These are phyloP conservation scores for Trichoderma sp. DNA, from an alignment of 2,329 filamentous ascomycete genomes.

Conservation along the genomic window DNA sequence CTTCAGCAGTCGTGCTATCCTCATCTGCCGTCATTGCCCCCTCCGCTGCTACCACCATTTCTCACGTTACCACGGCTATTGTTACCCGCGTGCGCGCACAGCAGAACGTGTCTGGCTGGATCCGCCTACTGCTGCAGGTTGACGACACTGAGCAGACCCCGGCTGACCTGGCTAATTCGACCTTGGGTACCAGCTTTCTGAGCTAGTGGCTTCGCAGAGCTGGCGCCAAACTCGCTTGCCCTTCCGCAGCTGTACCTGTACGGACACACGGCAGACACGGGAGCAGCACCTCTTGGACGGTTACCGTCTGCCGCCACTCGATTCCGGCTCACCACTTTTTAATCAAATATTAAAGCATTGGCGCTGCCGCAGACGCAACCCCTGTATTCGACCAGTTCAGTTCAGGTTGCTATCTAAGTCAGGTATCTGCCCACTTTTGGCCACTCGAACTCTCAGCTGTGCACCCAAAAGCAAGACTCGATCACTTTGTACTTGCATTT, in stretches of 20 bases:
- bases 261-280: conserved; percentile 11
- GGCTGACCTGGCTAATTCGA: conserved; percentile 24
- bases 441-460: not conserved
- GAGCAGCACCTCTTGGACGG: not conserved
- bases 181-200: conserved; percentile 22
- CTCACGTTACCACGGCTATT: conserved; percentile 18
- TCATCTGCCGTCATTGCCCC: conserved; percentile 3
- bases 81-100: conserved; percentile 16
- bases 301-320: conserved; percentile 11
- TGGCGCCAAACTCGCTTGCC: conserved; percentile 31
- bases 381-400: not conserved
- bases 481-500: too few species aligned
- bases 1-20: not conserved
- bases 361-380: conserved; percentile 8
- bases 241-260: not conserved
- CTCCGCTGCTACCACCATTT: not conserved
- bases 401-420: not conserved
- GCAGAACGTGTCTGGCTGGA: conserved; percentile 18
- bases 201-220: conserved; percentile 22
- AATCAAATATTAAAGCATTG: not conserved
- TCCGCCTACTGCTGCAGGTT: conserved; percentile 25
- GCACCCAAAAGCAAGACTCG: not conserved
- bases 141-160: conserved; percentile 25
- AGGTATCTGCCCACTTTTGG: not conserved
- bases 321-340: conserved; percentile 6